Evolutionary conservation across 257 asterid species (phyloP).

Genomic region (Orobanche coerulescens): DNA sequence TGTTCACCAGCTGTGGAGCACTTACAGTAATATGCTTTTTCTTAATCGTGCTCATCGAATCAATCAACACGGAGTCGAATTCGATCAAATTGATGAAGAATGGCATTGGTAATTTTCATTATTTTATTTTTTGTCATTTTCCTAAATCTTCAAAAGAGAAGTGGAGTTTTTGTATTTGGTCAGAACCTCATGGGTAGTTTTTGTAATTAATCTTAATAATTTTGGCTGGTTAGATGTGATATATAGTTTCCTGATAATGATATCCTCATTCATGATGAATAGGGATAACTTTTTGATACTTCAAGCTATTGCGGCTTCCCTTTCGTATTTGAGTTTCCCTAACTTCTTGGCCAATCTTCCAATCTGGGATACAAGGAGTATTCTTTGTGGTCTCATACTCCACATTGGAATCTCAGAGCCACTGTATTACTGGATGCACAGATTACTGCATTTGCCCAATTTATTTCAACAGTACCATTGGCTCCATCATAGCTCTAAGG

Average conservation of each 20-base stretch:
- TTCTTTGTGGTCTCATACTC: conserved; percentile 50
- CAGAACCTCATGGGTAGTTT: too few species aligned
- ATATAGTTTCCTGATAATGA: too few species aligned
- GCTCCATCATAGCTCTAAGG: conserved; percentile 80
- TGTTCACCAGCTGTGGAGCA: conserved; percentile 69
- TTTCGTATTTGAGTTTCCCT: conserved; percentile 53
- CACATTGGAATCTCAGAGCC: conserved; percentile 83
- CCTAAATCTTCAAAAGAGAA: not conserved
- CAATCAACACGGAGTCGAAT: conserved; percentile 60
- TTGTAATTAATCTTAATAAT: too few species aligned
- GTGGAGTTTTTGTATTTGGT: too few species aligned
- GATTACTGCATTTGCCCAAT: conserved; percentile 52
- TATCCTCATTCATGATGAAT: conserved; percentile 22
- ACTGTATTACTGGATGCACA: conserved; percentile 74
- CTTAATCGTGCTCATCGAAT: conserved; percentile 42
- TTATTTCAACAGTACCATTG: conserved; percentile 64
- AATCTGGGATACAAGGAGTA: conserved; percentile 56
- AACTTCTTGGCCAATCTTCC: conserved; percentile 43
- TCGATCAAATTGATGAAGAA: conserved; percentile 68
- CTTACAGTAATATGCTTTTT: conserved; percentile 42
- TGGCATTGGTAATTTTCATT: conserved; percentile 64
- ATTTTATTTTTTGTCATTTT: not conserved
- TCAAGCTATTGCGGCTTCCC: conserved; percentile 49
- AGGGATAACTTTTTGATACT: conserved; percentile 89
- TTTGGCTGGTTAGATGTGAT: too few species aligned